Base-by-base conservation (phyloP, 192 early-diverging fungal species). In the Jimgerdemannia lactiflua region DNA sequence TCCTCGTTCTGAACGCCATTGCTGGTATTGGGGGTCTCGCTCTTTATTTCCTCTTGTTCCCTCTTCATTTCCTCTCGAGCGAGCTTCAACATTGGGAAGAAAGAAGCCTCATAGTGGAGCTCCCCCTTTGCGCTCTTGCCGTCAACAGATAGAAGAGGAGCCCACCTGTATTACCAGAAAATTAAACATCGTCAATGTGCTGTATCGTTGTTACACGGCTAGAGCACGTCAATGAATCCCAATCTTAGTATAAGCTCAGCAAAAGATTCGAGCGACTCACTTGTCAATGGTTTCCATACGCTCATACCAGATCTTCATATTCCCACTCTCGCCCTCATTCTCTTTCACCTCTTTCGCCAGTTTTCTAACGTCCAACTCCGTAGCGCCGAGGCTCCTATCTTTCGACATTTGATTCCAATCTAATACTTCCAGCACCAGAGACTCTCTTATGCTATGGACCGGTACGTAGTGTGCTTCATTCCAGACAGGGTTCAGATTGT, bases 401-500 rank as follows among this genome's bases (percentile, higher is more conserved):
- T 93, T 94, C 68, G 89, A 84, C 3, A 95, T 79, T 67, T 94
- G 91, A 80, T 98, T 97, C 84, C 83, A 97, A 77, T 99, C 98
- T 83, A 91, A 94, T 44, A 93, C 85, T 70, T 95, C 93, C 29
- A 98, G 83, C 10, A 86, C 83, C 49, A 99, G 76, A 29, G 84
- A 75, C 74, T 99, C 94, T 71, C 85, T 85, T 29, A 90, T 79
- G 6, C 92, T 90, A 75, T 92, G 95, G 69, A 92, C 86, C n/a
- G 95, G 91, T 14, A 94, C 86, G 75, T 95, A 96, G 43, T 94
- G 88, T 39, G 89, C 90, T 84, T 97, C 95, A 81, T 97, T 92
- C 96, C 97, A 99, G 42, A 90, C 88, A 2, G 98, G 98, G 70
- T 95, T 90, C 71, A 97, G 78, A 19, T 92, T 91, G 75, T 94